Evolutionary conservation across 139 green algal genomes (phyloP).

Genomic region (Marvania coccoides): DNA sequence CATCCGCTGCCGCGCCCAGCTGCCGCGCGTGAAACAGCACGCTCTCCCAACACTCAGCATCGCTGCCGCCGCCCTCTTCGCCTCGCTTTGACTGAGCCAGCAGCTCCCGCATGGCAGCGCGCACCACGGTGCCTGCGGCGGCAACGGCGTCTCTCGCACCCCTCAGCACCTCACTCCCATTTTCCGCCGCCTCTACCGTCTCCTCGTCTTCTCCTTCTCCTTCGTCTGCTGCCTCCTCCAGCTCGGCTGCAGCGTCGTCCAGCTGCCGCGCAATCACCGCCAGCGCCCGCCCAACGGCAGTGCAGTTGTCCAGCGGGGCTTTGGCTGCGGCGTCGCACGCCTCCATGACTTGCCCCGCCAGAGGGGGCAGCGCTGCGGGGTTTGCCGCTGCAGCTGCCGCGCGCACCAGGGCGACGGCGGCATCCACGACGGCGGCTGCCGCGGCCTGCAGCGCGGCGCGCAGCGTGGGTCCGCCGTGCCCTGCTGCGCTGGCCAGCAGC

Average conservation of each 20-base stretch:
- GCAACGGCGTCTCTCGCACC: background rate
- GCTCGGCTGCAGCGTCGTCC: background rate
- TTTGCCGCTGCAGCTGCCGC: background rate
- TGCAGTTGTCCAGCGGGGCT: background rate
- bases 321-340: background rate
- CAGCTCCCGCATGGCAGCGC: background rate
- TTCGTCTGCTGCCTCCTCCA: background rate
- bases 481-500: background rate
- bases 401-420: background rate
- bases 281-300: background rate
- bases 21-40: background rate
- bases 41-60: background rate
- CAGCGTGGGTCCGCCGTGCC: background rate
- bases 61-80: too few relatives aligned
- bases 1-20: background rate
- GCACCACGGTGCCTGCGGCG: background rate
- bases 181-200: background rate
- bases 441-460: background rate
- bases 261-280: background rate
- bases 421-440: background rate
- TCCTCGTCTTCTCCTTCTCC: background rate
- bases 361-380: background rate
- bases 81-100: too few relatives aligned
- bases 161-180: background rate
- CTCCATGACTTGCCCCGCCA: background rate